phyloP scores from a whole-genome alignment of 345 rosid species.

The Schrenkiella parvula region DNA sequence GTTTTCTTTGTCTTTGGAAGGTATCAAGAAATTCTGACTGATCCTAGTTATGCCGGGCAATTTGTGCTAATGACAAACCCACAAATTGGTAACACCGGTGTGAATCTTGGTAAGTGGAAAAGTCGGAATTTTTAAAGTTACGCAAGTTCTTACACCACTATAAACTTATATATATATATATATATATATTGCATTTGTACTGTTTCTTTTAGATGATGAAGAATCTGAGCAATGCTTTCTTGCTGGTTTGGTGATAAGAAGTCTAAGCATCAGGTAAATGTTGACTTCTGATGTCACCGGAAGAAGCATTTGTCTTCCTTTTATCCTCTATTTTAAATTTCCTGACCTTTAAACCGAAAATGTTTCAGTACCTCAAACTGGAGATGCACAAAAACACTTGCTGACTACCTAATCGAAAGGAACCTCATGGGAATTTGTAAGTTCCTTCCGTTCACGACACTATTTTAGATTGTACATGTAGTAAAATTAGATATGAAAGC shows the following conservation, averaged over 20 bases:
- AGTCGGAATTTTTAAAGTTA: background rate
- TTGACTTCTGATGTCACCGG: background rate
- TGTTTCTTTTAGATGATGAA: constrained; percentile 65
- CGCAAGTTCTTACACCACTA: background rate
- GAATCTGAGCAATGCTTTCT: constrained; percentile 84
- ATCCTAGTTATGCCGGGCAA: constrained; percentile 96
- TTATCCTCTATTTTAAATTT: background rate
- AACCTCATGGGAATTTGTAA: constrained; percentile 78
- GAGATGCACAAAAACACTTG: constrained; percentile 76
- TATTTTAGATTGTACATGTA: background rate
- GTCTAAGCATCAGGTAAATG: constrained; percentile 66
- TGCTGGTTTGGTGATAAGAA: constrained; percentile 85
- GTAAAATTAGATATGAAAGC: constrained; percentile 6
- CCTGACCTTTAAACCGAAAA: background rate
- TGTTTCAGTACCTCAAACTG: constrained; percentile 80
- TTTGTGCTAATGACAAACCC: constrained; percentile 99
- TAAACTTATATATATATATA: background rate
- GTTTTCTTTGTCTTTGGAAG: constrained; percentile 34
- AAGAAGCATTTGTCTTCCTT: background rate
- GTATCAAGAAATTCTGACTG: constrained; percentile 97
- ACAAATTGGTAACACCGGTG: constrained; percentile 93
- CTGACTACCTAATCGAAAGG: constrained; percentile 80
- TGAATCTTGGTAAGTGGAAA: constrained; percentile 64
- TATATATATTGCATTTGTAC: background rate
- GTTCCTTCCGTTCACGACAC: background rate